Evolutionary conservation across 1,139 yeast species (phyloP).

Genomic region (Debaryomyces nepalensis): DNA sequence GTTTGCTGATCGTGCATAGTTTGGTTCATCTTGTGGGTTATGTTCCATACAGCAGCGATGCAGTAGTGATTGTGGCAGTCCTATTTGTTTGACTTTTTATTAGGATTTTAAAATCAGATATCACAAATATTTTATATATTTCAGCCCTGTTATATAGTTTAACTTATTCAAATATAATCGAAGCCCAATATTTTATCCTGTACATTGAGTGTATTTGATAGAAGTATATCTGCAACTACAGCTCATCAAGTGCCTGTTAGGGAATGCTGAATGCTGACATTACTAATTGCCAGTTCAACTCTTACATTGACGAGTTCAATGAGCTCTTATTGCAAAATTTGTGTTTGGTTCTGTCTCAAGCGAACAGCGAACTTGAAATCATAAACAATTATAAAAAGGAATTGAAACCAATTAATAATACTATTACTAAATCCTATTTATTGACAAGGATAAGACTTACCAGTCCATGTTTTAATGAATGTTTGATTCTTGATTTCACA

Average conservation of each 20-base stretch:
- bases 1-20: slow-evolving; percentile 1
- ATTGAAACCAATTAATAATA: slow-evolving; percentile 12
- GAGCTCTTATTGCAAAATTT: slow-evolving; percentile 15
- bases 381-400: slow-evolving; percentile 18
- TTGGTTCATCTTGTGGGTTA: background rate
- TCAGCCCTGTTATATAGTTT: slow-evolving; percentile 4
- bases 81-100: slow-evolving; percentile 1
- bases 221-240: too few species aligned
- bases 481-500: slow-evolving; percentile 25
- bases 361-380: slow-evolving; percentile 13
- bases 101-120: background rate
- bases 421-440: background rate
- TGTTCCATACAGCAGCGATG: too few species aligned
- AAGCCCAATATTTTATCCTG: too few species aligned
- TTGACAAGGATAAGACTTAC: slow-evolving; percentile 2
- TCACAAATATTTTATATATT: background rate
- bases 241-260: too few species aligned
- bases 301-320: slow-evolving; percentile 20
- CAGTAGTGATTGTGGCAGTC: background rate
- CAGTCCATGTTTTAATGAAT: background rate
- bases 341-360: background rate
- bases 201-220: slow-evolving; percentile 6
- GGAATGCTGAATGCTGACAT: slow-evolving; percentile 19
- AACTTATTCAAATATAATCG: slow-evolving; percentile 1
- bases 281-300: slow-evolving; percentile 23